These are phyloP conservation scores for Eremothecium cymbalariae DNA, from an alignment of 1,139 yeast genomes.

Conservation along the genomic window DNA sequence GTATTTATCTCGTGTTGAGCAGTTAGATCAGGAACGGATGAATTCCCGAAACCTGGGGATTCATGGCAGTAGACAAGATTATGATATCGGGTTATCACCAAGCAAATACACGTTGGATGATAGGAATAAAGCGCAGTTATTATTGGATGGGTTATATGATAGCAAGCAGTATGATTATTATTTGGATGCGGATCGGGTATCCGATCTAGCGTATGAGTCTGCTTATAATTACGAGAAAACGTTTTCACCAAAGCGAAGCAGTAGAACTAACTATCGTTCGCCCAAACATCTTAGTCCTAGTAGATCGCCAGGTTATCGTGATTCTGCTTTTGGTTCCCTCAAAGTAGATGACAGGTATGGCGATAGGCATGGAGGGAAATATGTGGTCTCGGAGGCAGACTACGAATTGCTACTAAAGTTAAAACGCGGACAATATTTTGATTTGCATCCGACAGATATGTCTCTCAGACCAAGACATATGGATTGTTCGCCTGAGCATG, in stretches of 20 bases:
- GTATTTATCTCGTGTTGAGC: constrained; percentile 12
- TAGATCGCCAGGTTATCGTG: neutral
- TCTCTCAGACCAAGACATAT: too few relatives aligned
- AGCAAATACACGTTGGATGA: constrained; percentile 9
- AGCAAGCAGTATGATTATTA: neutral
- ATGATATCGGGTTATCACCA: neutral
- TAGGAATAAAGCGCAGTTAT: constrained; percentile 8
- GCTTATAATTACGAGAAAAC: constrained; percentile 35
- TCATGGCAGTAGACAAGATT: neutral
- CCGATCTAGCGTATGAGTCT: constrained; percentile 29
- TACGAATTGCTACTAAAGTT: constrained; percentile 22
- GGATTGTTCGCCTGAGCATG: too few relatives aligned
- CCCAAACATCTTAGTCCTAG: constrained; percentile 1
- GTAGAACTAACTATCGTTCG: neutral
- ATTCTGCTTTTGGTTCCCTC: too few relatives aligned
- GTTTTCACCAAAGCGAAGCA: constrained; percentile 18
- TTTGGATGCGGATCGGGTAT: neutral
- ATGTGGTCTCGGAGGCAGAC: constrained; percentile 26
- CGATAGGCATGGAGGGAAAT: constrained; percentile 14
- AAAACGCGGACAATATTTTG: constrained; percentile 13
- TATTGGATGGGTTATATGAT: constrained; percentile 10
- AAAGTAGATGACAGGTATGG: too few relatives aligned
- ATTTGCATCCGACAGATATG: too few relatives aligned
- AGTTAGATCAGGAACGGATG: constrained; percentile 9
- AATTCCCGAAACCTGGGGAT: neutral